phyloP scores from a whole-genome alignment of 2,329 filamentous ascomycete species.

The Talaromyces sp. region DNA sequence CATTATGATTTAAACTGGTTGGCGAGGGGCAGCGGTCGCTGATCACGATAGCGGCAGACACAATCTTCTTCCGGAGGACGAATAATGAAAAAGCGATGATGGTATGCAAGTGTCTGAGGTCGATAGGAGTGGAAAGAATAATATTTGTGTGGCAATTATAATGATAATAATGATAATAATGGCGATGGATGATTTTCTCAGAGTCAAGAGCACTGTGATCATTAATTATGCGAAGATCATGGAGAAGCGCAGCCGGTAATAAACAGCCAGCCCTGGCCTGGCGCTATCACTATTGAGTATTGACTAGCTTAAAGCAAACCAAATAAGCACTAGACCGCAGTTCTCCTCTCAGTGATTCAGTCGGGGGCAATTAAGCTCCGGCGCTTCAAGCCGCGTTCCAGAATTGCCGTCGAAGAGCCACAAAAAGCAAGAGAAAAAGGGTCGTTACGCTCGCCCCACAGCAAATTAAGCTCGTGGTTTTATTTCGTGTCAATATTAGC shows the following conservation, averaged over 20 bases:
- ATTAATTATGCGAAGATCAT: not conserved
- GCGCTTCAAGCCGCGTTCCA: not conserved
- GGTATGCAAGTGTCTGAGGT: not conserved
- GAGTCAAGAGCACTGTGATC: not conserved
- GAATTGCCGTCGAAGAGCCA: not conserved
- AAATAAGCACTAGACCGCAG: not conserved
- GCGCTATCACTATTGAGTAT: not conserved
- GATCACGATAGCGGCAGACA: not conserved
- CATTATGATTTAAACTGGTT: not conserved
- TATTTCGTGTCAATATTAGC: not conserved
- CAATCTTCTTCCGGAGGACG: not conserved
- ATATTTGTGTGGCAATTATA: not conserved
- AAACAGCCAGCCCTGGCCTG: not conserved
- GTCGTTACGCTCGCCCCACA: not conserved
- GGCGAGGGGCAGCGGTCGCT: not conserved
- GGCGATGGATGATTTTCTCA: not conserved
- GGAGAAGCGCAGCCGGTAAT: not conserved
- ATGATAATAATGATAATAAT: not conserved
- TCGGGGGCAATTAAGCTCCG: not conserved
- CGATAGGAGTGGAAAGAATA: not conserved
- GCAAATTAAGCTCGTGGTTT: not conserved
- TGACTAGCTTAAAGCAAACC: not conserved
- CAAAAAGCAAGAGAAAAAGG: not conserved
- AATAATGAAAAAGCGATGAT: not conserved
- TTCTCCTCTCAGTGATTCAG: not conserved